Conservation (phyloP, 2,329 filamentous ascomycete species). For the Chaetomium olivaceum region DNA sequence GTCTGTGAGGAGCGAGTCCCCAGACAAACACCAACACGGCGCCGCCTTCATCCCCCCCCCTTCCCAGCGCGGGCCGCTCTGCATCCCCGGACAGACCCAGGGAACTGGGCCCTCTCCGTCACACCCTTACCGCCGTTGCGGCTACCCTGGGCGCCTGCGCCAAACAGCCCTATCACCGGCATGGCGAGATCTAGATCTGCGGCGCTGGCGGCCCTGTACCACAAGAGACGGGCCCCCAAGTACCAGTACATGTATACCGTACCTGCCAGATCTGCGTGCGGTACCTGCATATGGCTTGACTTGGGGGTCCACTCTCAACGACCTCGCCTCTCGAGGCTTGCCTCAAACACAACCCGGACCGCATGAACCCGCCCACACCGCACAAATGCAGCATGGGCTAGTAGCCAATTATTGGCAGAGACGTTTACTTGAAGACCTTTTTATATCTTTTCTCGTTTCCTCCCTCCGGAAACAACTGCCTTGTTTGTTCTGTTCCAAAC, state of each 20-base stretch:
- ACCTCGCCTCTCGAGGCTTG: slow-evolving; percentile 13
- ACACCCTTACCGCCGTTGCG: slow-evolving; percentile 25
- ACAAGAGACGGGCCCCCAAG: slow-evolving; percentile 5
- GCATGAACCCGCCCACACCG: neutral
- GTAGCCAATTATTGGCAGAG: neutral
- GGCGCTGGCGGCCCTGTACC: slow-evolving; percentile 14
- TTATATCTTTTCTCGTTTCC: slow-evolving; percentile 13
- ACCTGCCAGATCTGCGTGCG: slow-evolving; percentile 16
- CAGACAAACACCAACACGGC: neutral
- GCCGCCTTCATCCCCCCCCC: slow-evolving; percentile 3
- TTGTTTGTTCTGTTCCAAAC: neutral
- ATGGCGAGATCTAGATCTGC: slow-evolving; percentile 23
- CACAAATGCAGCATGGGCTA: neutral
- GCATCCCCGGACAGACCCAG: neutral
- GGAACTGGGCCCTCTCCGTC: neutral
- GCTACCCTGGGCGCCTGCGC: slow-evolving; percentile 24
- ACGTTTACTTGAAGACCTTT: neutral
- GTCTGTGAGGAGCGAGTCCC: neutral
- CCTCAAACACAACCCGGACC: slow-evolving; percentile 11
- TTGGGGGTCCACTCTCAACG: slow-evolving; percentile 28
- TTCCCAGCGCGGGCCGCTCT: slow-evolving; percentile 6
- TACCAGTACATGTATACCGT: slow-evolving; percentile 26
- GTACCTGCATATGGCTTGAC: slow-evolving; percentile 29
- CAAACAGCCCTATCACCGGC: slow-evolving; percentile 23
- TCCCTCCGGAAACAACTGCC: neutral